Conservation (phyloP, 805 yeast genomes). For the Ogataea ganodermae region DNA sequence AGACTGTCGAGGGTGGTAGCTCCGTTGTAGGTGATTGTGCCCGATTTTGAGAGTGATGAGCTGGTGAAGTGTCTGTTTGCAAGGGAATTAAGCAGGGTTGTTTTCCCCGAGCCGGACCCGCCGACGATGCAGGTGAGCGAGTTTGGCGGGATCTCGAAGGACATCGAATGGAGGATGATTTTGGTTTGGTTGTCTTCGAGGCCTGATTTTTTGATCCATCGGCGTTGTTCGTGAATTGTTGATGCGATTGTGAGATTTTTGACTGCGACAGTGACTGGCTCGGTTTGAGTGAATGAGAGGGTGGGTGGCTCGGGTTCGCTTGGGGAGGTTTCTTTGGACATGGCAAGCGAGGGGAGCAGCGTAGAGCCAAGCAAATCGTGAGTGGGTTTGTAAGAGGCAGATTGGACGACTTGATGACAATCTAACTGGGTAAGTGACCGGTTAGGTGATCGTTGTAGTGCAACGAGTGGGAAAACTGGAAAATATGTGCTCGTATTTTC, state of each 20-base stretch:
- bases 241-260: conserved; percentile 28
- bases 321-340: too few species aligned
- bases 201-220: not conserved
- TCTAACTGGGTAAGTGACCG: too few species aligned
- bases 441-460: too few species aligned
- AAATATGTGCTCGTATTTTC: too few species aligned
- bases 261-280: conserved; percentile 28
- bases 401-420: too few species aligned
- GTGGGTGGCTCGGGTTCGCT: too few species aligned
- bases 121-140: conserved; percentile 80
- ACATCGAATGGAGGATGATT: conserved; percentile 49
- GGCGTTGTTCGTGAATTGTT: not conserved
- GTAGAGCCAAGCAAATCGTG: too few species aligned
- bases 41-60: conserved; percentile 37
- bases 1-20: conserved; percentile 29
- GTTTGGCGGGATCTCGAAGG: conserved; percentile 61
- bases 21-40: conserved; percentile 47
- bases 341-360: too few species aligned
- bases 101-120: conserved; percentile 86
- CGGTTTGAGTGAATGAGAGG: conserved; percentile 31
- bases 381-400: too few species aligned
- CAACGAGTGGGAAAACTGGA: too few species aligned
- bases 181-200: conserved; percentile 32
- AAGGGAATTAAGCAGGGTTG: conserved; percentile 70
- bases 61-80: conserved; percentile 47